Evolutionary conservation across 2,329 filamentous ascomycete species (phyloP), one percentile per base, ranked within the genome.

Genomic region (Fusarium hainanense): DNA sequence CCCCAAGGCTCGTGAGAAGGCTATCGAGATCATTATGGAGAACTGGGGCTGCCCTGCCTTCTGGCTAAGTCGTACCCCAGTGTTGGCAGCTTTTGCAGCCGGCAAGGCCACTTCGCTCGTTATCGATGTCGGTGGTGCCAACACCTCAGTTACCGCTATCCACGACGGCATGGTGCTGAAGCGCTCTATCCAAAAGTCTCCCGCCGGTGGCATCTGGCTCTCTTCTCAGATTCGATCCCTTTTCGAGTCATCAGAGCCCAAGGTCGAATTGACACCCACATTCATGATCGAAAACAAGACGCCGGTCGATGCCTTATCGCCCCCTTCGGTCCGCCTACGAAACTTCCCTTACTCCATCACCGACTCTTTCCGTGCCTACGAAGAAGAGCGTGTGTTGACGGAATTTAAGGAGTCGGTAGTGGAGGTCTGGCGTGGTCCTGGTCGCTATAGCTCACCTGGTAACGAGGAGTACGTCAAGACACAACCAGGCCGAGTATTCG

Each of bases 381-480:
- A 98, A 81, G 94, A 99, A 83, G 96, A 98, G 79, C 92, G 95
- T 55, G 91, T 97, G 43, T 83, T 99, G 60, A 94, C 93, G 40
- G 94, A 98, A 79, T 99, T 97, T 88, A 99, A 99, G 83, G 97
- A 99, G 82, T 97, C 92, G 20, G 93, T 98, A 18, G 94, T 98
- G 28, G 94, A 98, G 81, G 90, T 95, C 16, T 99, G 96, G 95
- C 88, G 89, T 27, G 93, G 93, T 1, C 93, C 93, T 0, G 90
- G 90, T 63, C 87, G 89, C 66, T 89, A 93, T 74, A 79, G 80
- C 43, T 81, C 79, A 71, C 87, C 82, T 23, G 89, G 90, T 40
- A 97, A 95, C 77, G 89, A 96, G 77, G 94, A 98, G 43, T 85
- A 89, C 49, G 90, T 90, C 61, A 90, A 88, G 78, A 85, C 82